Base-by-base conservation (phyloP, 2,329 filamentous ascomycete genomes). In the Cercospora citrullina region DNA sequence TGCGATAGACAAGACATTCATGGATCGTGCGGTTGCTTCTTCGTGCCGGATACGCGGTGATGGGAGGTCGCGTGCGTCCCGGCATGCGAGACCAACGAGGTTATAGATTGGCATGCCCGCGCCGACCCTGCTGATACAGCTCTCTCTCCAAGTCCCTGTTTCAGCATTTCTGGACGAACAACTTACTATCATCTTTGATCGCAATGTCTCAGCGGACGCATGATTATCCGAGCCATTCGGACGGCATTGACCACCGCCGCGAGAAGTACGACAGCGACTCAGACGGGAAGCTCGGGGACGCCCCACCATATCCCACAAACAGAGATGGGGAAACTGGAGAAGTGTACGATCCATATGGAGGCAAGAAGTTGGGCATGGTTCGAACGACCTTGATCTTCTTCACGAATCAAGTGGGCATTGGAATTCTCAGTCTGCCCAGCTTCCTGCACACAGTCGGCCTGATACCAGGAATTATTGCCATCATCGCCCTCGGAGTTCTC, bases 401-500 rank as follows among this genome's bases (percentile, higher is more conserved):
- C 55, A 58, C 55, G 55, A 58, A 58, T 14, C 55, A 58, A 58
- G 62, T 63, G 21, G 60, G 60, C 26, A 76, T 74, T 65, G 85
- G 84, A 66, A 86, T 86, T 81, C 80, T 87, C 7, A 84, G 82
- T 5, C 77, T 87, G 5, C 85, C 85, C 0, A 84, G 82, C 5
- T 84, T 82, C 21, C 76, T 86, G 4, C 84, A 84, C 0, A 81
- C 82, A 2, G 83, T 87, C 12, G 84, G 84, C 23, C 78, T 86
- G 59, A 82, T 85, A 1, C 85, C 85, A 0, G 84, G 84, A 5
- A 75, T 85, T n/a, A 76, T 85, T 55, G 76, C 85, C 36, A 85
- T 86, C 68, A 69, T 82, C 23, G 84, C 85, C 71, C 79, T 86
- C 8, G 84, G 84, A 33, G 73, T 81, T 8, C 85, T 86, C 65